These are phyloP conservation scores for Cyclotella kingstonii DNA, from an alignment of 108 stramenopile genomes.

Conservation along the genomic window DNA sequence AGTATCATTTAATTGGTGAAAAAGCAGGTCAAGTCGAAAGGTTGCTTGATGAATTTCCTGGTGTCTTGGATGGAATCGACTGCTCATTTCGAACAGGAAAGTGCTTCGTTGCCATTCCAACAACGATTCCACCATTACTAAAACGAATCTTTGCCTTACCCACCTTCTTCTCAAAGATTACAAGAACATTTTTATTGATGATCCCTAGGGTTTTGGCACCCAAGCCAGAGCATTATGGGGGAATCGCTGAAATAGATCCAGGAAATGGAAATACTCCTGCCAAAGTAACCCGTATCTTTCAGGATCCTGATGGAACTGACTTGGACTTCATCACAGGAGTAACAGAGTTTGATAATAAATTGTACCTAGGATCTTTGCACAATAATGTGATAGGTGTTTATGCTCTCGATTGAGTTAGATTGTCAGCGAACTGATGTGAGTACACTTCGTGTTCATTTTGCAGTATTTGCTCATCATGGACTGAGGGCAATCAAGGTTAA, in stretches of 20 bases:
- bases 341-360: slow-evolving; percentile 50
- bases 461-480: too few species aligned
- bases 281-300: slow-evolving; percentile 35
- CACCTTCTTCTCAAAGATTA: slow-evolving; percentile 9
- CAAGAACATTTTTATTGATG: slow-evolving; percentile 53
- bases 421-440: not conserved
- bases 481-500: too few species aligned
- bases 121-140: slow-evolving; percentile 7
- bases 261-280: slow-evolving; percentile 22
- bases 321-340: slow-evolving; percentile 54
- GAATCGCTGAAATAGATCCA: slow-evolving; percentile 50
- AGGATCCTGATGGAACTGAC: slow-evolving; percentile 67
- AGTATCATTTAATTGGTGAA: slow-evolving; percentile 55
- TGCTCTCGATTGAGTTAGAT: slow-evolving; percentile 22
- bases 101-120: slow-evolving; percentile 49
- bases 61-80: slow-evolving; percentile 58
- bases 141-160: slow-evolving; percentile 34
- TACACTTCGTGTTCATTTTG: not conserved
- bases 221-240: slow-evolving; percentile 35
- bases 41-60: slow-evolving; percentile 46
- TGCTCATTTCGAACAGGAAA: slow-evolving; percentile 39
- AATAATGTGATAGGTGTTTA: slow-evolving; percentile 66
- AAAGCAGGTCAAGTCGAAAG: slow-evolving; percentile 40
- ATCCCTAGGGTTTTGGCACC: slow-evolving; percentile 44
- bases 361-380: slow-evolving; percentile 74